Percentiles rank a stretch among this genome's conserved stretches.
Evolutionary conservation across 805 yeast genomes (phyloP).

Genomic region (Starmerella roubikii): DNA sequence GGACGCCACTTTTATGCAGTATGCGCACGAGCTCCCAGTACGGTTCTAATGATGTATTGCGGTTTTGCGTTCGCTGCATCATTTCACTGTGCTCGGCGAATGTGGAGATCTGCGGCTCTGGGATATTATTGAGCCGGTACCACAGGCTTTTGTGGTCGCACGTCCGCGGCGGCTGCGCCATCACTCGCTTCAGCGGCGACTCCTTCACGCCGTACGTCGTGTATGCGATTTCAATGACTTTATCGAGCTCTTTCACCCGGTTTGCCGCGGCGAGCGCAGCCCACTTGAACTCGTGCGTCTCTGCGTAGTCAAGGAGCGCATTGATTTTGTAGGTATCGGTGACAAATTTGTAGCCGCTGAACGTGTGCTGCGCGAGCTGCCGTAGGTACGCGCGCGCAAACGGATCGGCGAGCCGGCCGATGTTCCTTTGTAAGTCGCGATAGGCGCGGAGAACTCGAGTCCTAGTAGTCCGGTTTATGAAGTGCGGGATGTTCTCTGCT

Average conservation of each 20-base stretch:
- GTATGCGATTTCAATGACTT: slow-evolving; percentile 2
- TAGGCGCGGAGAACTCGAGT: slow-evolving; percentile 5
- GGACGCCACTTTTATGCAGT: slow-evolving; percentile 1
- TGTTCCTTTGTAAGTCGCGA: slow-evolving; percentile 8
- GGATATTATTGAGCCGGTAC: slow-evolving; percentile 9
- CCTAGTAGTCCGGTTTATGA: slow-evolving; percentile 4
- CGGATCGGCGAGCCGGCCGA: slow-evolving; percentile 3
- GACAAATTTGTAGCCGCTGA: slow-evolving; percentile 11
- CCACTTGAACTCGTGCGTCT: slow-evolving; percentile 8
- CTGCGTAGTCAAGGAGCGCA: slow-evolving; percentile 6
- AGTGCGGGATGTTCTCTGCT: slow-evolving; percentile 10
- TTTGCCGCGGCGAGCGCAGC: not conserved
- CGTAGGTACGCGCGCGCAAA: slow-evolving; percentile 2
- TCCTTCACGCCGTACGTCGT: slow-evolving; percentile 7
- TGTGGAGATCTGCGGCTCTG: slow-evolving; percentile 1
- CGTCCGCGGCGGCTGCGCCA: not conserved
- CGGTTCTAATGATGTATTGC: not conserved
- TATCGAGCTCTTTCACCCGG: slow-evolving; percentile 1
- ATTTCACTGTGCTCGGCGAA: slow-evolving; percentile 5
- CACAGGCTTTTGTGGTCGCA: slow-evolving; percentile 3
- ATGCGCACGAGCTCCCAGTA: slow-evolving; percentile 8
- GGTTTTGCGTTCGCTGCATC: not conserved
- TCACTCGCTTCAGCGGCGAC: slow-evolving; percentile 1
- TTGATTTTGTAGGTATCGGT: not conserved
- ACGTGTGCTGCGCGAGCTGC: slow-evolving; percentile 7